These are phyloP conservation scores for Asterochloris sp. DNA, from an alignment of 139 green algal species.

Conservation along the genomic window DNA sequence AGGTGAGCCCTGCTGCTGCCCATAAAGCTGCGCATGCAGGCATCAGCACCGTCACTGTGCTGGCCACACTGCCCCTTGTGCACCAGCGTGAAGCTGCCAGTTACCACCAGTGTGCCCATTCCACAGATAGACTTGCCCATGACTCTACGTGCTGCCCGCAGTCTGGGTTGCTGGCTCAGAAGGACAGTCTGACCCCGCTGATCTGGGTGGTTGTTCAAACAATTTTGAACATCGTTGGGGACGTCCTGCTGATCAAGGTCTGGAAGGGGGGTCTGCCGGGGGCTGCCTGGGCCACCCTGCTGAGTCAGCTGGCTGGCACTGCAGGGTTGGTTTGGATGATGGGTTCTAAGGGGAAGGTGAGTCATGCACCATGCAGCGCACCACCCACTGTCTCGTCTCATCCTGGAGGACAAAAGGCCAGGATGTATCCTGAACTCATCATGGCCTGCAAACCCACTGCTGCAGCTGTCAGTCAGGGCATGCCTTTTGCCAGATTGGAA, in stretches of 20 bases:
- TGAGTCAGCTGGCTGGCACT: slow-evolving; percentile 43
- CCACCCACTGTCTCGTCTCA: background rate
- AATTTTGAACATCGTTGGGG: slow-evolving; percentile 48
- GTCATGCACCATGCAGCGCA: background rate
- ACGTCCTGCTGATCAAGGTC: slow-evolving; percentile 54
- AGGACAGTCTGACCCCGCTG: slow-evolving; percentile 51
- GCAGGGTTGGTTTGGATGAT: slow-evolving; percentile 3
- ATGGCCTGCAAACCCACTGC: too few species aligned
- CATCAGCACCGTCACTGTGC: background rate
- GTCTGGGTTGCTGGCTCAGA: slow-evolving; percentile 38
- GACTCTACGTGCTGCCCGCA: background rate
- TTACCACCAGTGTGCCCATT: background rate
- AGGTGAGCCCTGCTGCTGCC: background rate
- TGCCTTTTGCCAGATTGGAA: too few species aligned
- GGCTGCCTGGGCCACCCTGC: slow-evolving; percentile 58
- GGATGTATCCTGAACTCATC: too few species aligned
- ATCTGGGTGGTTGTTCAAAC: slow-evolving; percentile 43
- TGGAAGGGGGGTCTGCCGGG: slow-evolving; percentile 53
- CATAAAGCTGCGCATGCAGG: background rate
- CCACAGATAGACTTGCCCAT: too few species aligned
- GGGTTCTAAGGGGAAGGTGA: background rate
- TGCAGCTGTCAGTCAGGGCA: too few species aligned
- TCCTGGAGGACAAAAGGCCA: too few species aligned
- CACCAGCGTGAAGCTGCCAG: background rate
- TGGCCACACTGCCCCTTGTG: background rate